A percentile compares a stretch with the other conserved stretches of the same genome.
Evolutionary conservation across 768 basidiomycete genomes (phyloP).

Genomic region (Suillus hirtellus): DNA sequence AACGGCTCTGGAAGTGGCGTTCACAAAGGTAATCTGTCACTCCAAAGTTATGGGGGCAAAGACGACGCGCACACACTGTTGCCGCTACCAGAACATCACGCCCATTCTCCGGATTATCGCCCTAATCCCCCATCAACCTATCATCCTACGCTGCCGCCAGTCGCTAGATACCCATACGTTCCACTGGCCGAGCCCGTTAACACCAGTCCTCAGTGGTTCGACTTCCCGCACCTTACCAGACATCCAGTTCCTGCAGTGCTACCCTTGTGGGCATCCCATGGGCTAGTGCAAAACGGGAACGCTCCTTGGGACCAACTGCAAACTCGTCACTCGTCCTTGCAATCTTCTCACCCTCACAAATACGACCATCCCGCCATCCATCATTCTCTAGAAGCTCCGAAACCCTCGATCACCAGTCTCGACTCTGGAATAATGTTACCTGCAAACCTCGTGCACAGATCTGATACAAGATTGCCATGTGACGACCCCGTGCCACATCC

Average conservation of each 20-base stretch:
- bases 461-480: conserved; percentile 12
- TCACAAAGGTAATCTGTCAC: conserved; percentile 14
- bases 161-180: conserved; percentile 16
- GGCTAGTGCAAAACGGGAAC: neutral
- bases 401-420: conserved; percentile 15
- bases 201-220: conserved; percentile 25
- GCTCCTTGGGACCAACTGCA: conserved; percentile 12
- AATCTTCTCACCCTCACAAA: neutral
- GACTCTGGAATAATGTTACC: conserved; percentile 16
- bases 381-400: conserved; percentile 13
- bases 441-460: conserved; percentile 10
- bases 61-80: conserved; percentile 14
- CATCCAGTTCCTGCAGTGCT: conserved; percentile 27
- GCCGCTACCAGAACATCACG: conserved; percentile 18
- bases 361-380: conserved; percentile 16
- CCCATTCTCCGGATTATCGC: conserved; percentile 15
- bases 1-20: conserved; percentile 23
- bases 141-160: conserved; percentile 12
- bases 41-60: neutral
- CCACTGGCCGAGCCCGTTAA: conserved; percentile 17
- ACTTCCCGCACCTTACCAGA: conserved; percentile 28
- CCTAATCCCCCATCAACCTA: conserved; percentile 19
- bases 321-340: neutral
- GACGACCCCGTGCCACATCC: conserved; percentile 7
- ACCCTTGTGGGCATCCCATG: conserved; percentile 11